phyloP scores from a whole-genome alignment of 2,329 filamentous ascomycete species.

The Rhynchosporium agropyri region DNA sequence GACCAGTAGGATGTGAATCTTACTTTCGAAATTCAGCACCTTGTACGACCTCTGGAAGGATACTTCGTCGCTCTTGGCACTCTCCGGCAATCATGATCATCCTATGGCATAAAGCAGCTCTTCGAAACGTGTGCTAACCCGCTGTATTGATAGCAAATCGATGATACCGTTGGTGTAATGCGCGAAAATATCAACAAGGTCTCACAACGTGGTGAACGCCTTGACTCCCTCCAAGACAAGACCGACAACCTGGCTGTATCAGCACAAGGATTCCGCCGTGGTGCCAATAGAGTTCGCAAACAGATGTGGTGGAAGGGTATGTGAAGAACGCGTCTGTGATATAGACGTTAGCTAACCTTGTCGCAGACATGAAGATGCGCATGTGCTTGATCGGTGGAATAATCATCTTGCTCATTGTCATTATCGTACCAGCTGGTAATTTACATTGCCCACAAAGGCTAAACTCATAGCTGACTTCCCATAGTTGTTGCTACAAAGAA shows the following conservation, averaged over 20 bases:
- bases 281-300: slow-evolving; percentile 93
- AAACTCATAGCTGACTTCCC: slow-evolving; percentile 35
- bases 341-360: slow-evolving; percentile 22
- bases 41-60: not conserved
- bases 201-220: slow-evolving; percentile 84
- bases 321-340: not conserved
- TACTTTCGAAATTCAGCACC: not conserved
- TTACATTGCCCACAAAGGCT: not conserved
- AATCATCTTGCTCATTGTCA: slow-evolving; percentile 87
- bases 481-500: slow-evolving; percentile 50
- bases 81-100: not conserved
- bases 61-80: slow-evolving; percentile 16
- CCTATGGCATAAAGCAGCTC: not conserved
- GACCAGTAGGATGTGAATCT: not conserved
- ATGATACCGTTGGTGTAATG: slow-evolving; percentile 94
- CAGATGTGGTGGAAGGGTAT: slow-evolving; percentile 95
- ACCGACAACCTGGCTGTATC: slow-evolving; percentile 92
- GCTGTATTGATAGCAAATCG: slow-evolving; percentile 75
- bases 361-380: slow-evolving; percentile 95
- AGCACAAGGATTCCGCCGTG: slow-evolving; percentile 92
- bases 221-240: slow-evolving; percentile 90
- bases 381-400: slow-evolving; percentile 93
- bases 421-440: slow-evolving; percentile 90
- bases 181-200: slow-evolving; percentile 97
- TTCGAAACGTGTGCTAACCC: slow-evolving; percentile 31